Evolutionary conservation across 495 filamentous ascomycete species (phyloP).

Genomic region (Penicillium dipodomyicola): DNA sequence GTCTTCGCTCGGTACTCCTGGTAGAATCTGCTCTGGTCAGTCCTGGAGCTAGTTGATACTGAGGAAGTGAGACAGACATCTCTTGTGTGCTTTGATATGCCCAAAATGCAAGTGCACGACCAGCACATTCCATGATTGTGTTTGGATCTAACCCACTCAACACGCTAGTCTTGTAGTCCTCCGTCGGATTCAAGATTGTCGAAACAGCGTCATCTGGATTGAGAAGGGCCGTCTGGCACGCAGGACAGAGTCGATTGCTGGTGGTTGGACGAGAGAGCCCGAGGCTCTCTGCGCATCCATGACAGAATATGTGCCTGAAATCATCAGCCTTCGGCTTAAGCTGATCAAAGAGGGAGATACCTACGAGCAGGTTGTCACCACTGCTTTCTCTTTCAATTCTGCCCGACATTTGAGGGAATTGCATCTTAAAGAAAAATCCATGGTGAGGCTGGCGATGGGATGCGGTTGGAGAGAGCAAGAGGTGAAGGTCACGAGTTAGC

Average conservation of each 20-base stretch:
- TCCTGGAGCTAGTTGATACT: not conserved
- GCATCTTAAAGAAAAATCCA: conserved; percentile 76
- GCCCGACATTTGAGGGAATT: conserved; percentile 77
- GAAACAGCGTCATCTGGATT: conserved; percentile 78
- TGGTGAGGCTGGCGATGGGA: conserved; percentile 24
- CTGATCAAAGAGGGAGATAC: conserved; percentile 8
- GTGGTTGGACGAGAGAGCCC: conserved; percentile 61
- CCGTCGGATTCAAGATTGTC: conserved; percentile 75
- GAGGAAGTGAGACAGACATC: conserved; percentile 56
- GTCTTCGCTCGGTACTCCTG: conserved; percentile 74
- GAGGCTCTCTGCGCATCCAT: conserved; percentile 65
- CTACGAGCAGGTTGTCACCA: conserved; percentile 91
- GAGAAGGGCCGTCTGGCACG: conserved; percentile 67
- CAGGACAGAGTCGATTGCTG: conserved; percentile 67
- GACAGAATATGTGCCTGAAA: conserved; percentile 81
- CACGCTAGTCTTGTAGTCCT: conserved; percentile 92
- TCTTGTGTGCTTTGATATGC: conserved; percentile 89
- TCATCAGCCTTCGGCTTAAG: conserved; percentile 16
- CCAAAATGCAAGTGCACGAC: conserved; percentile 82
- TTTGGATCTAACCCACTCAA: conserved; percentile 81
- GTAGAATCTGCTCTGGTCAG: conserved; percentile 59
- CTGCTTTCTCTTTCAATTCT: conserved; percentile 70
- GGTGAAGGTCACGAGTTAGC: conserved; percentile 13
- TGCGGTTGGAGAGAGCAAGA: conserved; percentile 6
- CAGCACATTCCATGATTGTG: conserved; percentile 87